Evolutionary conservation across 106 monocot genomes (phyloP), one percentile per base, ranked within the genome.

Genomic region (Dioscorea zingiberensis): DNA sequence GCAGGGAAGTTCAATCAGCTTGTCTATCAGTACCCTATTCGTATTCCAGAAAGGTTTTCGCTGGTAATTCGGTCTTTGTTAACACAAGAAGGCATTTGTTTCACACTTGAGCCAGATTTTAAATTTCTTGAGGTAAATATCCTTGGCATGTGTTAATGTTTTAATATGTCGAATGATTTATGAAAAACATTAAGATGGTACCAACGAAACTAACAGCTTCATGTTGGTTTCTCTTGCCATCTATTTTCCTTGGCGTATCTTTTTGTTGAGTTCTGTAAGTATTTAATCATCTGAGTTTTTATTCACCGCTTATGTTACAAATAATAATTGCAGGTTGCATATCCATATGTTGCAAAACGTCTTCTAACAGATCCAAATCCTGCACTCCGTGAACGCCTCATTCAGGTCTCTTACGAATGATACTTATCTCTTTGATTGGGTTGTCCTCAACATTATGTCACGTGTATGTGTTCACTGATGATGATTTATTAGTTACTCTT

Each of bases 1-100:
- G 67, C 77, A 98, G 97, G 97, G 48, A 98, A 98, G 77, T 98
- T 98, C 59, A 98, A 98, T 78, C 97, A 98, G 63, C 92, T 98
- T 38, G 92, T 98, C 30, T 98, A 98, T 75, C 84, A 98, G 59
- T 98, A 89, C 48, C 92, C 97, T 4, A 98, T 98, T 58, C 88
- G 97, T 23, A 98, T 98, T 19, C 97, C 97, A 29, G 97, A 98
- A 67, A 88, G 97, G 68, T 98, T 98, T 80, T 92, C 97, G 64
- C 86, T 98, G 61, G 97, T 98, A 47, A 98, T 98, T 29, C 97
- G 97, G 67, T 98, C 97, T 71, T 75, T 98, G 53, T 77, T 98
- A 70, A 98, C 97, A 27, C 97, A 98, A 67, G 97, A 98, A 78
- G 97, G 97, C 57, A 98, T 98, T 18, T 98, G 97, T 68, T 92